Conservation (phyloP, 805 yeast species). For the Suhomyces sp. region DNA sequence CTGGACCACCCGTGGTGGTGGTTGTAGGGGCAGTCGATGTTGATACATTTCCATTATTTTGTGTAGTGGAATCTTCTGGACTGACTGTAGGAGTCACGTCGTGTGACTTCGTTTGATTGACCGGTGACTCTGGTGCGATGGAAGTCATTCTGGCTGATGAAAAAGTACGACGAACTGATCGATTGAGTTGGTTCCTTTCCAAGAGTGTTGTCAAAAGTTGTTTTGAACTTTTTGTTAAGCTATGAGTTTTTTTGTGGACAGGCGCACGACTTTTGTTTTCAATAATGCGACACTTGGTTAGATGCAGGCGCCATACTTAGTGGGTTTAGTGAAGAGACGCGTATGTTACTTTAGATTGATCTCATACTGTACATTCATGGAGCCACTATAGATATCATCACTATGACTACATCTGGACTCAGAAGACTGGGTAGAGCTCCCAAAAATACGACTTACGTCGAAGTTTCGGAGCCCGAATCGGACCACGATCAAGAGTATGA, state of each 20-base stretch:
- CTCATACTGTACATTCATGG: no score
- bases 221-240: no score
- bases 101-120: conserved; percentile 12
- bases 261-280: neutral
- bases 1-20: conserved; percentile 1
- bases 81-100: conserved; percentile 12
- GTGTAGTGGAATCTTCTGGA: conserved; percentile 11
- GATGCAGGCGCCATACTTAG: no score
- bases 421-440: conserved; percentile 8
- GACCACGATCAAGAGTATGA: conserved; percentile 15
- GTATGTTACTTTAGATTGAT: no score
- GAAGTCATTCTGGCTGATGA: conserved; percentile 10
- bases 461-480: conserved; percentile 11
- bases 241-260: no score
- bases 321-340: conserved; percentile 3
- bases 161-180: no score
- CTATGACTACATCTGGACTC: conserved; percentile 1
- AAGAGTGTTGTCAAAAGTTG: no score
- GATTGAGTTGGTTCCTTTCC: no score
- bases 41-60: neutral
- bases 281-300: no score
- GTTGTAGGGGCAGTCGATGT: no score
- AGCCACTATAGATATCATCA: no score
- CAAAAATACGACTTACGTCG: conserved; percentile 2
- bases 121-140: conserved; percentile 12